Evolutionary conservation across 345 rosid genomes (phyloP).

Genomic region (Gossypium mustelinum): DNA sequence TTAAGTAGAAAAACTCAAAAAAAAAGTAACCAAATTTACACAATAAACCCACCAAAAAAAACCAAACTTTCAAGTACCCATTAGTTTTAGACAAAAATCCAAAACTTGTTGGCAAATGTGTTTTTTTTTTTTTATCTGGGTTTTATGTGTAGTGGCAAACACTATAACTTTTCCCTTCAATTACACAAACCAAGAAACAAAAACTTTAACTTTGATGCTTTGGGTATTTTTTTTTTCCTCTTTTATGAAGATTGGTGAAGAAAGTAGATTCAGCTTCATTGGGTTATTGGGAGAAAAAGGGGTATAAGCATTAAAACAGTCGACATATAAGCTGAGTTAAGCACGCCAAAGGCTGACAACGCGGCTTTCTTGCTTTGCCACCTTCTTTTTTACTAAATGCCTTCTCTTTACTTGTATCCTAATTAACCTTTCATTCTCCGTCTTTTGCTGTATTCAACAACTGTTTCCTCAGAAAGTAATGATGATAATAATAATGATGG

Average conservation of each 20-base stretch:
- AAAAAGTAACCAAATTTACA: slow-evolving; percentile 4
- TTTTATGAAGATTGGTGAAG: slow-evolving; percentile 10
- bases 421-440: slow-evolving; percentile 22
- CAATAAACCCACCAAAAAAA: slow-evolving; percentile 6
- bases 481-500: not conserved
- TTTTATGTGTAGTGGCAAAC: not conserved
- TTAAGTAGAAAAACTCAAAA: not conserved
- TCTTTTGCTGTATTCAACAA: not conserved
- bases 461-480: not conserved
- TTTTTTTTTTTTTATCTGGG: not conserved
- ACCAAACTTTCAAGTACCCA: slow-evolving; percentile 11
- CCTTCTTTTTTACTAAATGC: slow-evolving; percentile 24
- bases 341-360: slow-evolving; percentile 53
- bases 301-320: slow-evolving; percentile 20
- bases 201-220: slow-evolving; percentile 9
- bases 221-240: not conserved
- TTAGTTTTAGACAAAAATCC: slow-evolving; percentile 16
- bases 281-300: slow-evolving; percentile 9
- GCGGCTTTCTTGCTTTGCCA: slow-evolving; percentile 27
- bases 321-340: slow-evolving; percentile 30
- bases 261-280: slow-evolving; percentile 21
- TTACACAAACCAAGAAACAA: not conserved
- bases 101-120: slow-evolving; percentile 16
- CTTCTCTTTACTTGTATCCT: slow-evolving; percentile 24
- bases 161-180: slow-evolving; percentile 11